Evolutionary conservation across 2,329 filamentous ascomycete species (phyloP), one percentile per base, ranked within the genome.

Genomic region (Ophiobolus disseminans): DNA sequence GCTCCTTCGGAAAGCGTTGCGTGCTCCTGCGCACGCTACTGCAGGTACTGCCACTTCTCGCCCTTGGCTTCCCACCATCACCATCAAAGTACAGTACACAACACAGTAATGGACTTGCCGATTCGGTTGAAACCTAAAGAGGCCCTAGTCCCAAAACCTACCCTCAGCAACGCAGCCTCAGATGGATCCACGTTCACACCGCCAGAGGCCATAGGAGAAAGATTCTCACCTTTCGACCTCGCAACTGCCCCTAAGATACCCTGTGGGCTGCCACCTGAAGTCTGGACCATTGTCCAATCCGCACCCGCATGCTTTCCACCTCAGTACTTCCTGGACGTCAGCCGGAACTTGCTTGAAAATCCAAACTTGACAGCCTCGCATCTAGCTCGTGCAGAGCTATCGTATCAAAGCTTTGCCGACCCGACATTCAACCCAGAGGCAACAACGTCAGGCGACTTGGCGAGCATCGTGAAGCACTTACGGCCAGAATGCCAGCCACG

Each of bases 291-390:
- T 8, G 62, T 75, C 22, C 68, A 75, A 31, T 66, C 62, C 7
- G 64, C 64, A n/a, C 65, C 66, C 10, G 90, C 88, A 68, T 78
- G 77, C 10, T 92, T 91, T 66, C 74, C 80, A 13, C 80, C 85
- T 1, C 76, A 80, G 22, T 76, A 84, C 45, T 93, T 91, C 68
- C 74, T 79, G 50, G 72, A 80, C 31, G 86, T 89, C 40, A 89
- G 91, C 84, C 74, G 85, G 60, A 90, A 92, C 63, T 77, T 92
- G 47, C 82, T 93, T 56, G 82, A 82, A 58, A 92, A 93, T 62
- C 90, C 90, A 0, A 93, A 94, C 58, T 79, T 91, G 72, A 91
- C 90, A 57, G 89, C 88, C 0, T 85, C 82, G 13, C 89, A 88
- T 80, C 78, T 94, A 1, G 90, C 91, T 63, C 84, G 90, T 22